Base-by-base conservation (phyloP, 2,329 filamentous ascomycete genomes). In the Thermoascus crustaceus region DNA sequence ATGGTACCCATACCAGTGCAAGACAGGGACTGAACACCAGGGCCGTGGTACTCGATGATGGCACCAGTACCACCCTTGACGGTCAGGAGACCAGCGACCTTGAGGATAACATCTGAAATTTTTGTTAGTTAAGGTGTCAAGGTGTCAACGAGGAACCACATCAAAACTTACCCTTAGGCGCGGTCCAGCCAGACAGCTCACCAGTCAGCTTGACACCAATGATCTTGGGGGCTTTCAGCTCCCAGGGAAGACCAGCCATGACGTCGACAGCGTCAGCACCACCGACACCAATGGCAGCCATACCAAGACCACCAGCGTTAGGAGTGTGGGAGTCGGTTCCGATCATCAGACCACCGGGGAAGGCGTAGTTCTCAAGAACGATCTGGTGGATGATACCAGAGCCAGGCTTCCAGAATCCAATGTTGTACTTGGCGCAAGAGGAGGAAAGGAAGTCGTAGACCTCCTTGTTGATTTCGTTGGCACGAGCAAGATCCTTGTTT, bases 361-460 rank as follows among this genome's bases (percentile, higher is more conserved):
- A 96, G 64, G 88, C 88, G 66, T 96, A 96, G 76, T 96, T 96
- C 73, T 98, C 91, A 40, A 96, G 78, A 46, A 96, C 69, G 60
- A 96, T 96, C 75, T 96, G 91, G 73, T 98, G 91, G 55, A 98
- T 98, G 64, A 96, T 98, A 76, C 91, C 91, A 62, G 89, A 95
- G 54, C 91, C 91, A 48, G 91, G 91, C 67, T 78, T 86, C 91
- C 91, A 98, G 82, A 96, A 96, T 73, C 91, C 91, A 65, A 96
- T 96, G 76, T 96, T 89, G 76, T 96, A 98, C 75, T 96, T 98
- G 60, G 88, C 88, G 65, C 89, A 96, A 48, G 89, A 84, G 45
- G 81, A 80, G 43, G 87, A 78, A 60, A 98, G 72, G 76, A 98
- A 98, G 69, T 96, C 84, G 71, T 96, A 98, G 53, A 98, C 91